A percentile compares a stretch with the other conserved stretches of the same genome.
These are phyloP conservation scores for Plantago major DNA, from an alignment of 257 asterid genomes.

Conservation along the genomic window DNA sequence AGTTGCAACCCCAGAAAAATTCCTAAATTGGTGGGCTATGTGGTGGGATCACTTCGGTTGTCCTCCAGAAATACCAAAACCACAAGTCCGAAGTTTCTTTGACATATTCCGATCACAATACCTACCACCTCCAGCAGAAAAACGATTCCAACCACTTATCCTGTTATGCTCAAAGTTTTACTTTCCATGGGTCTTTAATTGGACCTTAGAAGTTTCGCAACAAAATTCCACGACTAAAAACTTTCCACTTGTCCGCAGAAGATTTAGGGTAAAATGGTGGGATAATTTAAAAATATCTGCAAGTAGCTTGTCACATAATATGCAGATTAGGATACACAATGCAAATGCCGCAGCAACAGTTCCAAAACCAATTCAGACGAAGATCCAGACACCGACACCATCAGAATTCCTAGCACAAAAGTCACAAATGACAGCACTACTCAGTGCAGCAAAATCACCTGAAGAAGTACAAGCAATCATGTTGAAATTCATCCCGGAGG, in stretches of 20 bases:
- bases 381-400: no score
- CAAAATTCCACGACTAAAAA: no score
- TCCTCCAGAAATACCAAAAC: background rate
- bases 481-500: no score
- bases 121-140: background rate
- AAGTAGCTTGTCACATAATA: no score
- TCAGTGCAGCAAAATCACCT: no score
- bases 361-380: no score
- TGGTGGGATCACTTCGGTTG: background rate
- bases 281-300: background rate
- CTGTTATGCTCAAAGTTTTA: background rate
- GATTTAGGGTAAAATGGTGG: background rate
- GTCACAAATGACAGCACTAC: no score
- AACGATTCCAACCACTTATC: background rate
- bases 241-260: background rate
- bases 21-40: background rate
- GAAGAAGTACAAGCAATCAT: no score
- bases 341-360: no score
- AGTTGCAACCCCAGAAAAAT: background rate
- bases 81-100: background rate
- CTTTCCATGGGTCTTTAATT: background rate
- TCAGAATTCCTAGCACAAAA: no score
- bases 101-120: background rate
- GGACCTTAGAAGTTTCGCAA: background rate
- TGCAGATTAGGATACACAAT: no score